Percentiles rank a stretch among this genome's conserved stretches.
Conservation (phyloP, 139 green algal species). For the Tetratostichococcus sp. region DNA sequence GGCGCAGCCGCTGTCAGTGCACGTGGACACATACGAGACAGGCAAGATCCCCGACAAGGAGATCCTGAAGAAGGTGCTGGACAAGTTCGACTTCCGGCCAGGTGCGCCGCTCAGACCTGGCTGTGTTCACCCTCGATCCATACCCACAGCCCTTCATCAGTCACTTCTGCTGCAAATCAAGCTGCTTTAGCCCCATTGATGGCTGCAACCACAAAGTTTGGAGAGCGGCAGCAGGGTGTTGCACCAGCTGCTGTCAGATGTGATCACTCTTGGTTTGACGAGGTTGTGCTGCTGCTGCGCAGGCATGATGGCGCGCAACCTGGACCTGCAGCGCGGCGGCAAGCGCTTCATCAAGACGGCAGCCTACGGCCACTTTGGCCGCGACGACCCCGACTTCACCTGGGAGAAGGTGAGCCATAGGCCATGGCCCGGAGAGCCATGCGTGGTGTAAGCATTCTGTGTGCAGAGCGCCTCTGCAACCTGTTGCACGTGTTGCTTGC, state of each 20-base stretch:
- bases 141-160: too few species aligned
- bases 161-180: constrained; percentile 1
- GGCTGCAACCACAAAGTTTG: too few species aligned
- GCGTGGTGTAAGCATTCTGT: too few species aligned
- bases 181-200: not conserved
- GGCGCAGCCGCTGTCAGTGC: constrained; percentile 92
- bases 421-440: too few species aligned
- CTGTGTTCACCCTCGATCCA: too few species aligned
- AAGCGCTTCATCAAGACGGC: constrained; percentile 94
- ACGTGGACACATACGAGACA: constrained; percentile 96
- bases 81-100: constrained; percentile 96
- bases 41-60: constrained; percentile 82
- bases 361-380: constrained; percentile 95
- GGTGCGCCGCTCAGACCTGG: constrained; percentile 29
- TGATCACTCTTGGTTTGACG: too few species aligned
- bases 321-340: constrained; percentile 91
- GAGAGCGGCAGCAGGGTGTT: too few species aligned
- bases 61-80: constrained; percentile 80
- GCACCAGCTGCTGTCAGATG: too few species aligned
- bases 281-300: too few species aligned
- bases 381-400: constrained; percentile 92
- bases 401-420: constrained; percentile 82
- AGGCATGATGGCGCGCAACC: constrained; percentile 81
- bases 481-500: too few species aligned
- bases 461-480: too few species aligned